These are phyloP conservation scores for Sugiyamaella xylanicola DNA, from an alignment of 1,139 yeast genomes.

Conservation along the genomic window DNA sequence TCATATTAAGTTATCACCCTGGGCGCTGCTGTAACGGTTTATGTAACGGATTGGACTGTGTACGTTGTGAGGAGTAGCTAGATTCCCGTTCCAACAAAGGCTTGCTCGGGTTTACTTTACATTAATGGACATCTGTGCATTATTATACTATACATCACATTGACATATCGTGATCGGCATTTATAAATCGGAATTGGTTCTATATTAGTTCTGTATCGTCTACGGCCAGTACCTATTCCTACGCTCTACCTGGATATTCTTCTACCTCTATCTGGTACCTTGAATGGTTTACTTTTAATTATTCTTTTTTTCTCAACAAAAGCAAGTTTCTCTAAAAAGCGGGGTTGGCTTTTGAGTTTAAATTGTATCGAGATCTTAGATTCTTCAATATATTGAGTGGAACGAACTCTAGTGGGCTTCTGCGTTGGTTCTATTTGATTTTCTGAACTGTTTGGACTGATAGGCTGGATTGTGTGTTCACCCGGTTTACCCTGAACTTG, in stretches of 20 bases:
- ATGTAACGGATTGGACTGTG: not conserved
- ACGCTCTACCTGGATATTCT: too few species aligned
- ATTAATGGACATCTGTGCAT: not conserved
- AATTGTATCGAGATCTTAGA: too few species aligned
- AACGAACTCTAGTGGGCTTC: too few species aligned
- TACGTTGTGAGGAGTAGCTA: not conserved
- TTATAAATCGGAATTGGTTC: not conserved
- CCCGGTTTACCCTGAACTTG: too few species aligned
- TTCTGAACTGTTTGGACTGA: too few species aligned
- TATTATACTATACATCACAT: not conserved
- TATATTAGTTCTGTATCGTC: too few species aligned
- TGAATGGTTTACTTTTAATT: not conserved
- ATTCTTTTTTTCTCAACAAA: not conserved
- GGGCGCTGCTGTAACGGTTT: slow-evolving; percentile 1
- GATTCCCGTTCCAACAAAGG: not conserved
- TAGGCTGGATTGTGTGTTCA: too few species aligned
- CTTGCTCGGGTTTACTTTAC: slow-evolving; percentile 10
- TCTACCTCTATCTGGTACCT: too few species aligned
- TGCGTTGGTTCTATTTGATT: too few species aligned
- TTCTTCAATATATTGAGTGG: too few species aligned
- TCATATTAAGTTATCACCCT: not conserved
- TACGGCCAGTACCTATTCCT: too few species aligned
- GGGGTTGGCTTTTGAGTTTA: not conserved
- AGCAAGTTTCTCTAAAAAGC: not conserved
- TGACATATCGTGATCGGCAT: slow-evolving; percentile 3